Evolutionary conservation across 148 eudicot genomes (phyloP), one percentile per base, ranked within the genome.

Genomic region (Polygonum aviculare): DNA sequence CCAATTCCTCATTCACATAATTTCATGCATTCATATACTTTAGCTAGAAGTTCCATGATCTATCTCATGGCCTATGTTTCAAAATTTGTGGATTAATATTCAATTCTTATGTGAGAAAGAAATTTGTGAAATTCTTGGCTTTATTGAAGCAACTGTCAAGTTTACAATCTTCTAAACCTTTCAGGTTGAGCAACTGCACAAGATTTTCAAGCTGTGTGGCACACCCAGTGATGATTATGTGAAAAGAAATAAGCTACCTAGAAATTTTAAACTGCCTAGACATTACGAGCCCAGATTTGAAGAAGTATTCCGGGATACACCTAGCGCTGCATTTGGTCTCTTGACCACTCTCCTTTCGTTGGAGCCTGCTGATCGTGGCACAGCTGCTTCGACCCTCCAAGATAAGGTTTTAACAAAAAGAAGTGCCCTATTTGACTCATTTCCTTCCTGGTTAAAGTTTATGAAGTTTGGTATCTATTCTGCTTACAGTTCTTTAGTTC

Each of bases 211-310:
- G 44, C 45, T 67, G 72, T 67, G 72, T 33, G 72, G 72, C 16
- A 8, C 72, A 67, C 72, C 72, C 41, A 38, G 72, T 67, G 72
- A 67, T 36, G 72, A 67, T 41, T 67, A 67, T 36, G 72, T 67
- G 72, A 67, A 15, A 67, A 67, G 72, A 67, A 67, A 67, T 67
- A 67, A 67, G 44, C 72, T 67, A 67, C 72, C 72, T n/a, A 67
- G 72, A 67, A 67, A 36, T 44, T 67, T 67, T 67, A 67, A 67
- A 67, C 72, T 67, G 9, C 72, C 72, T 67, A 67, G 44, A 67
- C 45, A 67, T 67, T 67, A 67, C 38, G 72, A 67, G 21, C 44
- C 72, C 14, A 67, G 72, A 36, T 67, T 67, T 36, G 72, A 67
- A 35, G 72, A 67, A 12, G 72, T 67, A 36, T 67, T 67, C 72